Evolutionary conservation across 495 filamentous ascomycete species (phyloP), one percentile per base, ranked within the genome.

Genomic region (Tuber magnatum): DNA sequence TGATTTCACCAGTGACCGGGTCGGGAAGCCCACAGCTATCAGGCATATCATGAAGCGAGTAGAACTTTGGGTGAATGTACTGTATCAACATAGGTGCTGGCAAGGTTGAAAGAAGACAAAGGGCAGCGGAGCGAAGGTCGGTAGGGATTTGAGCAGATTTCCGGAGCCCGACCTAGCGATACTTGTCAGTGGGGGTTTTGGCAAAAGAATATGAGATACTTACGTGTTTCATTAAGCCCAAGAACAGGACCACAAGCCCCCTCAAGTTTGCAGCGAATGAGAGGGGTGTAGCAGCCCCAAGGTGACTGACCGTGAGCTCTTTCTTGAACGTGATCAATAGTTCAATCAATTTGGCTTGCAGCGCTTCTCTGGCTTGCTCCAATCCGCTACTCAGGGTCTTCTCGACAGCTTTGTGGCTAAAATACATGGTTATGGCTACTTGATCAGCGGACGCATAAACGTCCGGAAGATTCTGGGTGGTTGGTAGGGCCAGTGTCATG

Each of bases 11-110:
- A 0, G 92, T 97, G 77, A 91, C 86, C 41, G 90, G 88, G 81
- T 98, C 92, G 1, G 94, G 92, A 43, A 94, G 84, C 71, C 95
- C 95, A 8, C 94, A 93, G 76, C 89, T 90, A 84, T 97, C 93
- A n/a, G 95, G 94, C 95, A 99, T 97, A 84, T 98, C 94, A 80
- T 98, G 94, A 61, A 97, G 88, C 7, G 93, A 97, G 86, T 97
- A 97, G 81, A 98, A 88, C 77, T 89, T 90, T 28, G 94, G 94
- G 85, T 98, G 97, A 79, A 99, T 96, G 85, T 97, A 98, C 86
- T 97, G 95, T 79, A 97, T 94, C 78, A 99, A 85, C 35, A 99
- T 89, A 20, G 94, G 93, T 41, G 97, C 86, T 8, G 95, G 95
- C 40, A 98, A 88, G 5, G 96, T 99, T 35, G 94, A 97, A 69